Conservation (phyloP, 2,329 filamentous ascomycete genomes). For the Triangularia setosa region DNA sequence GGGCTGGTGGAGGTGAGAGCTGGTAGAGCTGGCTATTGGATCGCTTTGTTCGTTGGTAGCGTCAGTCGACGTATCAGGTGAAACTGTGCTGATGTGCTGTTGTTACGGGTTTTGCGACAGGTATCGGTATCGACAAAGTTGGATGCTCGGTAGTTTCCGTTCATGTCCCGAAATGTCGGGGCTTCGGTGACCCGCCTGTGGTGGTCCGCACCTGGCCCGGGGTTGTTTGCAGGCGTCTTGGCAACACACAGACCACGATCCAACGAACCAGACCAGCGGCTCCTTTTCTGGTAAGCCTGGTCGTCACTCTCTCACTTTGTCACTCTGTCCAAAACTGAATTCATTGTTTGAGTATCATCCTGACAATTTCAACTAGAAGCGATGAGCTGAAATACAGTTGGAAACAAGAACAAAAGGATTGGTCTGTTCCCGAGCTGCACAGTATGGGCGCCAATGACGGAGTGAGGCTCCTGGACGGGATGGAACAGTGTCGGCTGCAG, state of each 20-base stretch:
- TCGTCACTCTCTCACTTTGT: background rate
- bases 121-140: background rate
- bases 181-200: background rate
- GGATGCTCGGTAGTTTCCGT: background rate
- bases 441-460: background rate
- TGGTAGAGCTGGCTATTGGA: background rate
- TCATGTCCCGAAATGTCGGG: background rate
- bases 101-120: background rate
- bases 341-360: background rate
- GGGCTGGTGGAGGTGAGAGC: background rate
- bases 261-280: background rate
- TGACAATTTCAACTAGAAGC: background rate
- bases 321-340: background rate
- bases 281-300: background rate
- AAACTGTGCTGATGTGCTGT: background rate
- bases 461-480: conserved; percentile 1
- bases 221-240: background rate
- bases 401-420: background rate
- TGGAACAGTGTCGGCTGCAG: background rate
- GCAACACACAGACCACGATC: background rate
- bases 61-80: background rate
- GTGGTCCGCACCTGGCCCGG: background rate
- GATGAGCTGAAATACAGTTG: background rate
- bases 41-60: background rate
- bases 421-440: background rate